Conservation (phyloP, 306 rosid species). For the Acacia confusa region DNA sequence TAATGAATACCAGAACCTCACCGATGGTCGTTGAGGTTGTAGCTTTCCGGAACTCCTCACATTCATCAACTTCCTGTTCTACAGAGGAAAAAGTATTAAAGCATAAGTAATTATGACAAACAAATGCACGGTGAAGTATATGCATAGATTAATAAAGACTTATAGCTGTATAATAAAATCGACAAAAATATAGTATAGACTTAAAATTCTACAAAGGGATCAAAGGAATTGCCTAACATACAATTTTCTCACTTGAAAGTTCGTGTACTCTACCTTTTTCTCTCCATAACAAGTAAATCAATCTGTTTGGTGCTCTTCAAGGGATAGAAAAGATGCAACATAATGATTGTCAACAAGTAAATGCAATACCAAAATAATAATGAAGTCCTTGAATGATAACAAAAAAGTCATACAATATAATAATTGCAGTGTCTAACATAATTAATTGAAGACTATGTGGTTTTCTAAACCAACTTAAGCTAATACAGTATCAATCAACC, state of each 20-base stretch:
- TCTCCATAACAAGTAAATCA: background rate
- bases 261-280: background rate
- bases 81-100: conserved; percentile 31
- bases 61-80: conserved; percentile 61
- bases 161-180: background rate
- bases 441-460: background rate
- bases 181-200: background rate
- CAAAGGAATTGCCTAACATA: background rate
- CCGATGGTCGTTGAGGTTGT: conserved; percentile 42
- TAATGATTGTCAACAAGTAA: background rate
- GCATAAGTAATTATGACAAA: conserved; percentile 25
- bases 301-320: background rate
- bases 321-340: background rate
- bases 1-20: conserved; percentile 40
- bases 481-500: background rate
- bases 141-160: background rate
- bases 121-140: background rate
- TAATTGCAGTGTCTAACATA: background rate
- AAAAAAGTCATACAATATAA: too few relatives aligned
- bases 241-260: background rate
- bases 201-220: background rate
- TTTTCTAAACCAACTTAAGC: background rate
- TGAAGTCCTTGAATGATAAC: background rate
- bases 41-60: conserved; percentile 41
- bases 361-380: background rate